Evolutionary conservation across 78 protist species (phyloP).

Genomic region (Pigoraptor vietnamica): DNA sequence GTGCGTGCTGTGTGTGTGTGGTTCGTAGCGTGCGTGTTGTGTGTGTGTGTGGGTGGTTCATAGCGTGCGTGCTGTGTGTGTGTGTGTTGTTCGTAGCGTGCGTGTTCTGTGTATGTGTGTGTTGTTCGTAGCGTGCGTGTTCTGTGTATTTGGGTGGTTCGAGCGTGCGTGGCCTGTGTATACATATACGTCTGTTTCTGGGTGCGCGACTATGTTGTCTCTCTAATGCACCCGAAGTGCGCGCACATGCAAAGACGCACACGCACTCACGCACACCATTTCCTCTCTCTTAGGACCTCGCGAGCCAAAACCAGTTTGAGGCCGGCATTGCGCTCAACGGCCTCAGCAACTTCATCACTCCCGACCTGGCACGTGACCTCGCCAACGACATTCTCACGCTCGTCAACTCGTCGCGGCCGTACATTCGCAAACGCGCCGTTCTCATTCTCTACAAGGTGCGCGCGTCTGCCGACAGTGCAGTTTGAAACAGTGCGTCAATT

Average conservation of each 20-base stretch:
- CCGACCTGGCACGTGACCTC: constrained; percentile 87
- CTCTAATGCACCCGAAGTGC: not conserved
- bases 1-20: too few species aligned
- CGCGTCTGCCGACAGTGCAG: not conserved
- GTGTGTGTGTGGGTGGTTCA: not conserved
- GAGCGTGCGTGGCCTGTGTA: too few species aligned
- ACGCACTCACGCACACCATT: not conserved
- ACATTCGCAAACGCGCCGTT: constrained; percentile 72
- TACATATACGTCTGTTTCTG: not conserved
- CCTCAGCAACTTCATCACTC: constrained; percentile 77
- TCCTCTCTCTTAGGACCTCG: constrained; percentile 50
- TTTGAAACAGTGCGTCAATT: not conserved
- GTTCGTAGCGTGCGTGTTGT: too few species aligned
- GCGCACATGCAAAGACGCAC: not conserved
- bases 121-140: too few species aligned
- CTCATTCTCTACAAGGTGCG: constrained; percentile 19
- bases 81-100: not conserved
- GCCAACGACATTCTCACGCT: constrained; percentile 80
- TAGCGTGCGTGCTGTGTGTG: too few species aligned
- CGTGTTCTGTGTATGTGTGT: too few species aligned
- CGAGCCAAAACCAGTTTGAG: constrained; percentile 67
- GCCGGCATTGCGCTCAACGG: constrained; percentile 82
- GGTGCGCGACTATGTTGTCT: too few species aligned
- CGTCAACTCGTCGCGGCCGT: constrained; percentile 59
- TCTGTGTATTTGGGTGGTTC: not conserved